A percentile compares a stretch with the other conserved stretches of the same genome.
Evolutionary conservation across 1,284 basidiomycete genomes (phyloP).

Genomic region (Tilletia walkeri): DNA sequence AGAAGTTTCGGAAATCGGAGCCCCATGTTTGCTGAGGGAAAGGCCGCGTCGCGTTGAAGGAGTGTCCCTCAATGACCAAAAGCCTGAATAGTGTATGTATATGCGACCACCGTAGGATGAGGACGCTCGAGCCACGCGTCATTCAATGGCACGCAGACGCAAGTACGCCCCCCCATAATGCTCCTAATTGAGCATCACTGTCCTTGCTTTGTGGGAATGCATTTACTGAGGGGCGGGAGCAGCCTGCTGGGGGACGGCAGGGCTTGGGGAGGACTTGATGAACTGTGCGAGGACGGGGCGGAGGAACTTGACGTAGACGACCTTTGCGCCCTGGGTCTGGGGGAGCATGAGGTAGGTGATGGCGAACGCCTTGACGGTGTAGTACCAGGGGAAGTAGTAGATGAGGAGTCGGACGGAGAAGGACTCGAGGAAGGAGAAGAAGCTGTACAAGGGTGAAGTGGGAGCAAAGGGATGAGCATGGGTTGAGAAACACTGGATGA

Average conservation of each 20-base stretch:
- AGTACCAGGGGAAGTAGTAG: constrained; percentile 79
- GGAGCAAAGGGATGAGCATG: not conserved
- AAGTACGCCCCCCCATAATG: too few species aligned
- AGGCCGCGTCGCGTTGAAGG: too few species aligned
- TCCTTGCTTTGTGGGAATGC: not conserved
- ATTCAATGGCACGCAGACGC: too few species aligned
- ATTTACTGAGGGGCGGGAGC: constrained; percentile 14
- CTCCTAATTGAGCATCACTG: too few species aligned
- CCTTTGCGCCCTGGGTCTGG: constrained; percentile 64
- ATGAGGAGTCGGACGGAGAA: constrained; percentile 47
- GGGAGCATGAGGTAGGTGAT: constrained; percentile 86
- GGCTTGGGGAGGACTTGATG: constrained; percentile 9
- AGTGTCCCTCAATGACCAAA: too few species aligned
- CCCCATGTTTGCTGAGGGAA: too few species aligned
- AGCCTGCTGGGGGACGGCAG: not conserved
- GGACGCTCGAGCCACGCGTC: too few species aligned
- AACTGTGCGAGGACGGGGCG: constrained; percentile 41
- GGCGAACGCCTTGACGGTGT: constrained; percentile 75
- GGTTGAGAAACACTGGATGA: not conserved
- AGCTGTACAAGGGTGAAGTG: constrained; percentile 37
- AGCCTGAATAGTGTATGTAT: too few species aligned
- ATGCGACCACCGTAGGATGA: too few species aligned
- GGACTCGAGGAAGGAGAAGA: constrained; percentile 55
- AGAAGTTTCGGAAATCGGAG: too few species aligned
- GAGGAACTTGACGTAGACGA: constrained; percentile 52